Base-by-base conservation (phyloP, 2,329 filamentous ascomycete species). In the Aspergillus fischeri region DNA sequence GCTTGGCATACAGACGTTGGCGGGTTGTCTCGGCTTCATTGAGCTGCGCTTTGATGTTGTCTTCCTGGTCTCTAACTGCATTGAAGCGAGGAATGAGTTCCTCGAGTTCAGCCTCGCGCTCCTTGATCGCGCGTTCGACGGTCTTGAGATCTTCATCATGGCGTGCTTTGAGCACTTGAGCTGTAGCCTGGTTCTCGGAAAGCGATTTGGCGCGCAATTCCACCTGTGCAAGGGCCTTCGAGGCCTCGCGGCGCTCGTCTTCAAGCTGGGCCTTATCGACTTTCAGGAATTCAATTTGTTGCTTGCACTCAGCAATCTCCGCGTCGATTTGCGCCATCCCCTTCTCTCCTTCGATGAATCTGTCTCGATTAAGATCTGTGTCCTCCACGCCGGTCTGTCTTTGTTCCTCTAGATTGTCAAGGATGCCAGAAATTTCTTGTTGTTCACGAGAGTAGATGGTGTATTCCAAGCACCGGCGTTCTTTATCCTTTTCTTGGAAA, bases 401-500 rank as follows among this genome's bases (percentile, higher is more conserved):
- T 51, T 86, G 85, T 57, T 88, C 88, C 64, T 97, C 93, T 44
- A 99, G 86, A 56, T 87, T 87, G 54, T 94, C 90, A 20, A 99
- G 82, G 3, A 89, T 86, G 48, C 86, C 84, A 58, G 89, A 82
- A 38, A 96, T 86, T 24, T 89, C 88, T 20, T 88, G 83, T 70
- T 97, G 92, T 68, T 97, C 91, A 60, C 91, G 88, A 65, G 94
- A 88, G 74, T 96, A 92, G 67, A 96, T 92, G 0, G 92, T 94
- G 71, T 97, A 97, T 73, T 97, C 91, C 49, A 99, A 81, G 71
- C 92, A 97, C 63, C 92, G 83, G 58, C 92, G 86, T 74, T 99
- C 92, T 57, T 90, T 87, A 67, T 99, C 94, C 72, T 95, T 96
- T 59, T 96, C 92, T 73, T 97, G 94, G 71, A 92, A 99, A 7